Evolutionary conservation across 495 filamentous ascomycete genomes (phyloP).

Genomic region (Poronia punctata): DNA sequence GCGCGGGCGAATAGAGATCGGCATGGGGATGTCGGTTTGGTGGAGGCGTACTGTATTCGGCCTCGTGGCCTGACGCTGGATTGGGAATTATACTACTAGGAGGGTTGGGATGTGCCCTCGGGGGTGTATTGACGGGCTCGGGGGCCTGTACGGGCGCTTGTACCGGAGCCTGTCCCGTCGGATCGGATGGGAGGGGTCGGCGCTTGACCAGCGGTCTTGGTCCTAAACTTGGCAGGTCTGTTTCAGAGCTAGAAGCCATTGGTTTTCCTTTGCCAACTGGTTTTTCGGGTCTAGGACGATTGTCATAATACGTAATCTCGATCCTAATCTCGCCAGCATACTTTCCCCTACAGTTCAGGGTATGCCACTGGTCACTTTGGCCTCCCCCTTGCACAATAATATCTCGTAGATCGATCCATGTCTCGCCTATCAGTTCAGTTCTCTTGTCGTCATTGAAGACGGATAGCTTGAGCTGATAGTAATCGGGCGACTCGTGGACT

Average conservation of each 20-base stretch:
- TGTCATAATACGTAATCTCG: constrained; percentile 95
- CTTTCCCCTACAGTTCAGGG: constrained; percentile 75
- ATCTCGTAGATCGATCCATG: constrained; percentile 74
- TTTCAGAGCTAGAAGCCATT: constrained; percentile 29
- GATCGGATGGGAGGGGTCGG: constrained; percentile 70
- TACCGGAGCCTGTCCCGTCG: constrained; percentile 43
- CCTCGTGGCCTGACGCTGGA: constrained; percentile 35
- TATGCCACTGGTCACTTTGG: constrained; percentile 89
- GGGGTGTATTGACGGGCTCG: constrained; percentile 35
- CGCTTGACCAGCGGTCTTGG: constrained; percentile 57
- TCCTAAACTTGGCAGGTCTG: constrained; percentile 5
- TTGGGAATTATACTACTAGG: constrained; percentile 24
- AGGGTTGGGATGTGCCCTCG: constrained; percentile 33
- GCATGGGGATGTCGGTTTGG: constrained; percentile 23
- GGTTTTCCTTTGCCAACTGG: constrained; percentile 46
- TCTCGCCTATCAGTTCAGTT: constrained; percentile 91
- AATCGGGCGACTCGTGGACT: constrained; percentile 94
- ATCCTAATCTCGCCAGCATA: constrained; percentile 93
- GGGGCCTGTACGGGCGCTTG: constrained; percentile 25
- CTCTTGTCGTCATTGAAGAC: constrained; percentile 97
- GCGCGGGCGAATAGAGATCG: constrained; percentile 23
- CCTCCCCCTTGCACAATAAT: constrained; percentile 82
- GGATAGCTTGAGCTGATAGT: constrained; percentile 86
- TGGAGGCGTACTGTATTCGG: constrained; percentile 38
- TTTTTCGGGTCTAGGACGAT: constrained; percentile 67